A percentile compares a stretch with the other conserved stretches of the same genome.
phyloP scores from a whole-genome alignment of 148 eudicot genomes.

The Pharnaceum exiguum region DNA sequence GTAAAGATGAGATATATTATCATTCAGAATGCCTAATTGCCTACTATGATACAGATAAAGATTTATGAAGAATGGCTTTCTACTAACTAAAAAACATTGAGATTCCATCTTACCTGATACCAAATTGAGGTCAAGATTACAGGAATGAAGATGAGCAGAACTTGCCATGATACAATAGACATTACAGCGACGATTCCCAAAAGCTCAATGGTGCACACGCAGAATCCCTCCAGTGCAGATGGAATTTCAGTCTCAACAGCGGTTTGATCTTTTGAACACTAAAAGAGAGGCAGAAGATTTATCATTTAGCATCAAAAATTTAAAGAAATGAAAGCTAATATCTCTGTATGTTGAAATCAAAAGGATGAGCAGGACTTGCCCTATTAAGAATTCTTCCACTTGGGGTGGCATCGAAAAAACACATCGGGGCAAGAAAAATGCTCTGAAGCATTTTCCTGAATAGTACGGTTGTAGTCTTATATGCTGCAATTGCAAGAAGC shows the following conservation, averaged over 20 bases:
- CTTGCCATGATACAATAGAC: slow-evolving; percentile 10
- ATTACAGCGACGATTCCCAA: slow-evolving; percentile 9
- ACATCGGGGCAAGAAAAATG: slow-evolving; percentile 15
- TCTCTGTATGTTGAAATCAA: too few species aligned
- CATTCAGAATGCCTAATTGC: too few species aligned
- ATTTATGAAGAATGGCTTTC: too few species aligned
- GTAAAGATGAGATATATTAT: too few species aligned
- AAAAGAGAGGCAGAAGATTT: background rate
- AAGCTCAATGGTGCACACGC: background rate
- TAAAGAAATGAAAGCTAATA: too few species aligned
- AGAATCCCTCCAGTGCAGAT: background rate
- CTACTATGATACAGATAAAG: too few species aligned
- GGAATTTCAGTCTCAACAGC: slow-evolving; percentile 5
- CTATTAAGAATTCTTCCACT: too few species aligned
- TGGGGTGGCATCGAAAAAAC: too few species aligned
- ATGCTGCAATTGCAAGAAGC: slow-evolving; percentile 6
- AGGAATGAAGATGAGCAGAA: slow-evolving; percentile 16
- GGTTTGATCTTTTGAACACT: slow-evolving; percentile 19
- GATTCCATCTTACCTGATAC: slow-evolving; percentile 23
- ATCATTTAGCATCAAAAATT: slow-evolving; percentile 18
- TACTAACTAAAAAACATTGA: too few species aligned
- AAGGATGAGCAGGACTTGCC: too few species aligned
- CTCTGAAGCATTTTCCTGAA: slow-evolving; percentile 9
- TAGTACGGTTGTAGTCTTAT: slow-evolving; percentile 3
- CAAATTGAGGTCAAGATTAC: slow-evolving; percentile 7